phyloP scores from a whole-genome alignment of 1,284 basidiomycete genomes.

The Cerioporus squamosus region DNA sequence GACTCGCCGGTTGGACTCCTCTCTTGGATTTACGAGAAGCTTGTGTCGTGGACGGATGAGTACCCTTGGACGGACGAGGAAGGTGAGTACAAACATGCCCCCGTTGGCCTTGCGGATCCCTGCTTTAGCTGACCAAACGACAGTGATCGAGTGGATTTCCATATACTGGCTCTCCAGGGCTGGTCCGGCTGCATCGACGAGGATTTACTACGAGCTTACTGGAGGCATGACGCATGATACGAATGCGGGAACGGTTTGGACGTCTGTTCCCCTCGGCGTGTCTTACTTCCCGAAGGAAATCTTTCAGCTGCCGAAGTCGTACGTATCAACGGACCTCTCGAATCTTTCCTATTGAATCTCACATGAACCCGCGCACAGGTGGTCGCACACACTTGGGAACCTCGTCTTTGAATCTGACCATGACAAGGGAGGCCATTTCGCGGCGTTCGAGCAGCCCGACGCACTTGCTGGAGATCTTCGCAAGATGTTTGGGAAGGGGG shows the following conservation, averaged over 20 bases:
- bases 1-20: slow-evolving; percentile 63
- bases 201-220: slow-evolving; percentile 54
- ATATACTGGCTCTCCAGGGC: slow-evolving; percentile 61
- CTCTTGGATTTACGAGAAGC: slow-evolving; percentile 66
- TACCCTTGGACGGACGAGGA: slow-evolving; percentile 59
- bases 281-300: slow-evolving; percentile 55
- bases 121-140: background rate
- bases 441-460: slow-evolving; percentile 35
- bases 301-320: slow-evolving; percentile 42
- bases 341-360: too few relatives aligned
- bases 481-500: slow-evolving; percentile 35
- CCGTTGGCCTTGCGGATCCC: too few relatives aligned
- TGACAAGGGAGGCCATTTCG: slow-evolving; percentile 36
- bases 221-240: background rate
- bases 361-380: background rate
- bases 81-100: slow-evolving; percentile 32
- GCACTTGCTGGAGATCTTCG: slow-evolving; percentile 32
- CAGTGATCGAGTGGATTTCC: slow-evolving; percentile 65
- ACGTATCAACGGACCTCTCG: slow-evolving; percentile 16
- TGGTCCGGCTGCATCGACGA: slow-evolving; percentile 54
- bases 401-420: slow-evolving; percentile 33
- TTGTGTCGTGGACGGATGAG: slow-evolving; percentile 51
- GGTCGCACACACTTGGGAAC: slow-evolving; percentile 29
- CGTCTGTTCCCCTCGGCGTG: slow-evolving; percentile 47
- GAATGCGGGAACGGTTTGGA: slow-evolving; percentile 13